A percentile compares a stretch with the other conserved stretches of the same genome.
Evolutionary conservation across 164 flowering plant species (phyloP).

Genomic region (Magnolia officinalis): DNA sequence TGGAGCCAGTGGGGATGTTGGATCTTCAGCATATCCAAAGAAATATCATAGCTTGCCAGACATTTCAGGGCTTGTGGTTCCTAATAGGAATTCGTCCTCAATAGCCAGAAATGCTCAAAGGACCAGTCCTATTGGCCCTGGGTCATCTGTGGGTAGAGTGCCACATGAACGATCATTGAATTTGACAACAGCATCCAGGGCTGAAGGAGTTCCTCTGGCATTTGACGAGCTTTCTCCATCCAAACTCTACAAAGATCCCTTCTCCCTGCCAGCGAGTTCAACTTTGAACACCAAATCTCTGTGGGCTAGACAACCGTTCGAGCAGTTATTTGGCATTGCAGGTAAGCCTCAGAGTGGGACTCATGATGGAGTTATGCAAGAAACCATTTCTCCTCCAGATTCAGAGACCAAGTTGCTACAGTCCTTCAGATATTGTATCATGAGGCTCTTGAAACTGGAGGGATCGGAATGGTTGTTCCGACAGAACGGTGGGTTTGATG

Average conservation of each 20-base stretch:
- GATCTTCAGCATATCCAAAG: conserved; percentile 40
- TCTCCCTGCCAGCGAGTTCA: conserved; percentile 37
- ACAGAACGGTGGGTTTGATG: conserved; percentile 53
- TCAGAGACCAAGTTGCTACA: conserved; percentile 67
- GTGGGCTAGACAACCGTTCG: conserved; percentile 89
- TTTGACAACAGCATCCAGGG: conserved; percentile 35
- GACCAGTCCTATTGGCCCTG: conserved; percentile 46
- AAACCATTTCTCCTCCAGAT: conserved; percentile 34
- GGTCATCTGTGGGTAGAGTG: conserved; percentile 35
- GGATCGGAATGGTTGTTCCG: conserved; percentile 93
- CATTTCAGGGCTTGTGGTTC: conserved; percentile 58
- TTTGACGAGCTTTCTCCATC: conserved; percentile 64
- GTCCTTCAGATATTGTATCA: conserved; percentile 63
- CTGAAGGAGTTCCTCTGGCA: conserved; percentile 39
- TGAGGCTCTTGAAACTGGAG: conserved; percentile 75
- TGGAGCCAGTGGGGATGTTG: conserved; percentile 32
- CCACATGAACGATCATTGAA: conserved; percentile 32
- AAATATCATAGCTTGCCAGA: conserved; percentile 85
- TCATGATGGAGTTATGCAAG: conserved; percentile 18
- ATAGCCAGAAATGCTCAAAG: conserved; percentile 40
- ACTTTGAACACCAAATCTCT: conserved; percentile 51
- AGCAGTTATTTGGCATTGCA: conserved; percentile 76
- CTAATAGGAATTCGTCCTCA: conserved; percentile 31
- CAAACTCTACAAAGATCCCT: conserved; percentile 46
- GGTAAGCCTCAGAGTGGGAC: conserved; percentile 33